Conservation (phyloP, 2,329 filamentous ascomycete genomes). For the Thermoascus crustaceus region DNA sequence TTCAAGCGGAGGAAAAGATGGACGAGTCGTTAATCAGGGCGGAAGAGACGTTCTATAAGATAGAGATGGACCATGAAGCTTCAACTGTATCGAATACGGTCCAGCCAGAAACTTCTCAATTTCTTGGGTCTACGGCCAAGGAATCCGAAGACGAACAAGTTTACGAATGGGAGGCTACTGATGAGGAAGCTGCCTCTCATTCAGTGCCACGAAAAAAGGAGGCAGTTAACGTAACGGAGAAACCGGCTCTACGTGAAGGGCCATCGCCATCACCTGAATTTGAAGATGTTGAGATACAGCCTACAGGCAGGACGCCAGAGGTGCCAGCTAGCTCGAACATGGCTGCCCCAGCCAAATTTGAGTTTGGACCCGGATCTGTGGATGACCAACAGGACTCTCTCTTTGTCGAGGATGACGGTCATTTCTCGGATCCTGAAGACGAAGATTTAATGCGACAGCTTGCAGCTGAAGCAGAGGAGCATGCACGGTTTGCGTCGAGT, state of each 20-base stretch:
- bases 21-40: neutral
- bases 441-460: conserved; percentile 81
- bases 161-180: conserved; percentile 11
- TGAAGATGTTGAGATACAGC: conserved; percentile 40
- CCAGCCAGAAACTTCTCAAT: neutral
- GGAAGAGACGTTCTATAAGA: conserved; percentile 1
- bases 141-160: conserved; percentile 14
- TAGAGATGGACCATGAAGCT: neutral
- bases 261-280: conserved; percentile 43
- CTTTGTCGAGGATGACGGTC: conserved; percentile 45
- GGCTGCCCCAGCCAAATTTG: conserved; percentile 20
- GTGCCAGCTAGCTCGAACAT: conserved; percentile 6
- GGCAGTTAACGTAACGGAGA: neutral
- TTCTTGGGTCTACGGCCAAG: conserved; percentile 5
- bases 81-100: neutral
- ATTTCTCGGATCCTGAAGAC: conserved; percentile 81
- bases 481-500: conserved; percentile 82
- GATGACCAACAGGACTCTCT: conserved; percentile 18
- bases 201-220: neutral
- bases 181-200: conserved; percentile 11
- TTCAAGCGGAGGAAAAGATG: conserved; percentile 1
- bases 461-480: conserved; percentile 84
- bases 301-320: conserved; percentile 16
- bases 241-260: conserved; percentile 3
- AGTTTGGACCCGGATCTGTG: conserved; percentile 5